phyloP scores from a whole-genome alignment of 2,329 filamentous ascomycete genomes.

The Emergomyces pasteurianus region DNA sequence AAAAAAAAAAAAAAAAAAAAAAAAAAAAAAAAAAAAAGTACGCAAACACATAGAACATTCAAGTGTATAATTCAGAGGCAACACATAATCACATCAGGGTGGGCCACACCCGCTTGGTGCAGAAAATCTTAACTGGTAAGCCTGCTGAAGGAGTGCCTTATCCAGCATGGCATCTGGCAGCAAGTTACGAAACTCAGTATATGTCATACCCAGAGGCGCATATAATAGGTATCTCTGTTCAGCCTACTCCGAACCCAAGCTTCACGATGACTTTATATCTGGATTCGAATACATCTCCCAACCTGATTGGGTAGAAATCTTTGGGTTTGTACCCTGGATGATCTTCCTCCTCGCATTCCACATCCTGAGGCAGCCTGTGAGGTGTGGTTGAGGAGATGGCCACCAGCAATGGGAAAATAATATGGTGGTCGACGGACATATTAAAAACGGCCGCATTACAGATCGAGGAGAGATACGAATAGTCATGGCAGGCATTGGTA shows the following conservation, averaged over 20 bases:
- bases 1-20: no score
- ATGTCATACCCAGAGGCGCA: slow-evolving; percentile 24
- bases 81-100: slow-evolving; percentile 22
- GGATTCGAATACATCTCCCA: not conserved
- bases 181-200: slow-evolving; percentile 13
- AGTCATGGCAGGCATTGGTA: not conserved
- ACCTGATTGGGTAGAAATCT: slow-evolving; percentile 1
- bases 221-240: slow-evolving; percentile 24
- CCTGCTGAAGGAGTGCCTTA: slow-evolving; percentile 10
- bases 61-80: not conserved
- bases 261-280: no score
- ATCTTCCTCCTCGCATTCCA: slow-evolving; percentile 1
- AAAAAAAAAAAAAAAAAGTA: no score
- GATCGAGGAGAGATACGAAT: not conserved
- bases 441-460: not conserved
- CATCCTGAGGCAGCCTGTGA: not conserved
- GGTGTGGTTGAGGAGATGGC: not conserved
- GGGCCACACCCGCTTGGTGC: slow-evolving; percentile 32
- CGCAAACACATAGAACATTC: no score
- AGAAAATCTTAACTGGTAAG: slow-evolving; percentile 14
- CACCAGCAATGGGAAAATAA: not conserved
- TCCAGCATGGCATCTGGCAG: slow-evolving; percentile 7
- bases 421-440: not conserved
- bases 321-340: not conserved
- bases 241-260: no score